Conservation (phyloP, 805 yeast genomes). For the Nakazawaea wickerhamii region DNA sequence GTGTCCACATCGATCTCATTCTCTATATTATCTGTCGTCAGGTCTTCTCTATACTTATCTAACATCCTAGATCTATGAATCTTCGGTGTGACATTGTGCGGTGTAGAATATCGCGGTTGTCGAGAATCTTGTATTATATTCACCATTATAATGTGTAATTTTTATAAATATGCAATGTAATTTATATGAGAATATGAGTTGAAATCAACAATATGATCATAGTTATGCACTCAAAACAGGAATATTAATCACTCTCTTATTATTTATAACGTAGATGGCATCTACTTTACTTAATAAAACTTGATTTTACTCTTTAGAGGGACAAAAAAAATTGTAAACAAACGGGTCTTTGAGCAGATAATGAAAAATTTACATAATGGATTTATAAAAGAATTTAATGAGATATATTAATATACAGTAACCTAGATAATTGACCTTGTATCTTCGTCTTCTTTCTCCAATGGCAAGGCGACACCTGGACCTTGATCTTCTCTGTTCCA, state of each 20-base stretch:
- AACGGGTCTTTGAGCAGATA: not conserved
- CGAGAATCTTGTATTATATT: not conserved
- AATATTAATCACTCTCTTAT: no score
- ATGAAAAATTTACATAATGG: not conserved
- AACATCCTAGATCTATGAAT: not conserved
- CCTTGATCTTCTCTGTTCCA: slow-evolving; percentile 52
- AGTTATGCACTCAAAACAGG: no score
- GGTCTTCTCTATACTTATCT: slow-evolving; percentile 7
- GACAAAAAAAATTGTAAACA: not conserved
- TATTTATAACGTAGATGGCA: no score
- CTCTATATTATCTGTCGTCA: slow-evolving; percentile 1
- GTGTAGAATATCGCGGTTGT: no score
- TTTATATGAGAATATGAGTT: not conserved
- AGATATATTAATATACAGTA: not conserved
- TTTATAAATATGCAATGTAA: not conserved
- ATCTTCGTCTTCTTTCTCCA: slow-evolving; percentile 5
- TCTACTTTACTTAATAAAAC: no score
- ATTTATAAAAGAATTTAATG: not conserved
- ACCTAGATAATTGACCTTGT: not conserved
- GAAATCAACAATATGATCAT: not conserved
- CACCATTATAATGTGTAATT: not conserved
- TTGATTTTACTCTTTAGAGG: not conserved
- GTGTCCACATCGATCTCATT: slow-evolving; percentile 3
- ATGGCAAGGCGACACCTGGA: slow-evolving; percentile 2
- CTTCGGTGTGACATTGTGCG: not conserved